A percentile compares a stretch with the other conserved stretches of the same genome.
Conservation (phyloP, 2,329 filamentous ascomycete species). For the Paracoccidioides brasiliensis region DNA sequence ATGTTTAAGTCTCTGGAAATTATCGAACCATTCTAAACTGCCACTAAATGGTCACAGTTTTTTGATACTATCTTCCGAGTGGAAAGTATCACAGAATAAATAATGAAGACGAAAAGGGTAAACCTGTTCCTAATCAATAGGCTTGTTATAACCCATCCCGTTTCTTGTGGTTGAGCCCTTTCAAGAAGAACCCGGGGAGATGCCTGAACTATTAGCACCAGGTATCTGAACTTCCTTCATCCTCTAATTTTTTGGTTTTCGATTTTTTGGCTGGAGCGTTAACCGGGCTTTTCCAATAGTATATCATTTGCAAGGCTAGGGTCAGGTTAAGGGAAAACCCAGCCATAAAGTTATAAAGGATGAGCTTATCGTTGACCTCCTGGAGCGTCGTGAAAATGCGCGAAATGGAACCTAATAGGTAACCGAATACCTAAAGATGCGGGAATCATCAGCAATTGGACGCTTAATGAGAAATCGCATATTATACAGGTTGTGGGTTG, state of each 20-base stretch:
- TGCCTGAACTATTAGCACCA: constrained; percentile 27
- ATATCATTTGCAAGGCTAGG: constrained; percentile 79
- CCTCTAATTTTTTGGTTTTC: constrained; percentile 17
- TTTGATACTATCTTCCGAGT: background rate
- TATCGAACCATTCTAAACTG: background rate
- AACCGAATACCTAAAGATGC: constrained; percentile 76
- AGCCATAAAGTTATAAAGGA: constrained; percentile 86
- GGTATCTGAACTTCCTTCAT: constrained; percentile 14
- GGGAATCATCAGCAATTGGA: background rate
- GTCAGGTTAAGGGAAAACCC: constrained; percentile 83
- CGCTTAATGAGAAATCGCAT: background rate
- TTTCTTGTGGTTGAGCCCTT: constrained; percentile 44
- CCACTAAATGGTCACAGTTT: background rate
- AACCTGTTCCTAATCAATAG: background rate
- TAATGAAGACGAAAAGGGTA: background rate
- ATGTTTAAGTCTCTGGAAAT: background rate
- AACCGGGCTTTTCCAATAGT: constrained; percentile 71
- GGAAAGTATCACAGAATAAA: background rate
- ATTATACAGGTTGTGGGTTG: background rate
- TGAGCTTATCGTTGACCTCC: constrained; percentile 92
- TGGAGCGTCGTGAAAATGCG: constrained; percentile 97
- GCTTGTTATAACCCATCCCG: constrained; percentile 28
- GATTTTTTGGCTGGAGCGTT: constrained; percentile 15
- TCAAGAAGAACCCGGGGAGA: constrained; percentile 27
- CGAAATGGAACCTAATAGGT: constrained; percentile 79